Conservation (phyloP, 1,284 basidiomycete species). For the Cutaneotrichosporon cyanovorans region DNA sequence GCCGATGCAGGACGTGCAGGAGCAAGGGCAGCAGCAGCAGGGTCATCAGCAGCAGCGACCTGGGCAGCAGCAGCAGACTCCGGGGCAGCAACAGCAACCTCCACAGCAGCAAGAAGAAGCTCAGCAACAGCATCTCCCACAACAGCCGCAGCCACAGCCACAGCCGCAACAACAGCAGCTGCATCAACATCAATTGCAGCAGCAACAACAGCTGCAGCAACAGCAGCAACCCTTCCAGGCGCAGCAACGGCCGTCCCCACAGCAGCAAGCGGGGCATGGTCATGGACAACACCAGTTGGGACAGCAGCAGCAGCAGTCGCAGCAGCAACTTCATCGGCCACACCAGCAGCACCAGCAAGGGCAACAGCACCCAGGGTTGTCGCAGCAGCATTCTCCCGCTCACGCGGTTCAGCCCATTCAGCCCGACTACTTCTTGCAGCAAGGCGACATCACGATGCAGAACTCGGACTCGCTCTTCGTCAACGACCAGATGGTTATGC, state of each 20-base stretch:
- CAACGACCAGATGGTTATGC: background rate
- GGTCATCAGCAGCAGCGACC: constrained; percentile 1
- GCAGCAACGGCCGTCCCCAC: background rate
- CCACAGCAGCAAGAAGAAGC: constrained; percentile 3
- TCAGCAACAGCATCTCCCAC: constrained; percentile 3
- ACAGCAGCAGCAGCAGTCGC: no score
- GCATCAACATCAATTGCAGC: no score
- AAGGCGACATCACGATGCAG: no score
- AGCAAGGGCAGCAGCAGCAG: background rate
- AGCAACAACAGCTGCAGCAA: no score
- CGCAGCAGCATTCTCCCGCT: no score
- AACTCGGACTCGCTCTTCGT: no score
- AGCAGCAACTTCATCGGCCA: no score
- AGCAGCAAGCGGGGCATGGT: background rate
- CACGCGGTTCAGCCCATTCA: no score
- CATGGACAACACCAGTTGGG: no score
- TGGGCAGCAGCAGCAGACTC: constrained; percentile 6
- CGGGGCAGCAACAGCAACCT: constrained; percentile 5
- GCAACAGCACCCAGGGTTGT: no score
- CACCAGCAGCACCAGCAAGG: no score
- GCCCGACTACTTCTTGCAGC: no score
- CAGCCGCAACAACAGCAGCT: background rate
- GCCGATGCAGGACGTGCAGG: background rate
- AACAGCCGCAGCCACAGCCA: constrained; percentile 1
- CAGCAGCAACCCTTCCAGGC: background rate